phyloP scores from a whole-genome alignment of 768 basidiomycete species.

The Botryobasidium botryosum region DNA sequence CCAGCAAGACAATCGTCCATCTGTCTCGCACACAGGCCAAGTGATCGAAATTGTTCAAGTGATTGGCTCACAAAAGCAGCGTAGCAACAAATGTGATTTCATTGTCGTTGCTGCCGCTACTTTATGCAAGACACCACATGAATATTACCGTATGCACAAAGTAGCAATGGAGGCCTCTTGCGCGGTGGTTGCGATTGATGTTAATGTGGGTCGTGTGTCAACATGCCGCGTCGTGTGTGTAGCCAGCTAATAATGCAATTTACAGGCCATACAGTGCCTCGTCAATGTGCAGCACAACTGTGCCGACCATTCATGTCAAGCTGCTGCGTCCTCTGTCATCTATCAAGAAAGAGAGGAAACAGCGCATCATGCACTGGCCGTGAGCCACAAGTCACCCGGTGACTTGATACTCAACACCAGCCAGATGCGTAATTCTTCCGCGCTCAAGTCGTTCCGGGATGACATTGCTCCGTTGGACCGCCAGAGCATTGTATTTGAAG shows the following conservation, averaged over 20 bases:
- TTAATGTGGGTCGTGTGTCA: background rate
- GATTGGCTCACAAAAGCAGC: no score
- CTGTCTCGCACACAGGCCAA: background rate
- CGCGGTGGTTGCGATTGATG: background rate
- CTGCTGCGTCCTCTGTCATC: background rate
- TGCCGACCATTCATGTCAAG: constrained; percentile 9
- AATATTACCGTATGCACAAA: background rate
- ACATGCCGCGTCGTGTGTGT: background rate
- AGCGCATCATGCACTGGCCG: background rate
- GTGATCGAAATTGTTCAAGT: background rate
- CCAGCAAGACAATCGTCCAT: background rate
- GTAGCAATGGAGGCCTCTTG: background rate
- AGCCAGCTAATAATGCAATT: background rate
- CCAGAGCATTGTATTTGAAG: no score
- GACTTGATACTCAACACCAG: background rate
- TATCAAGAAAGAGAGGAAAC: constrained; percentile 11
- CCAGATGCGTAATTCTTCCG: no score
- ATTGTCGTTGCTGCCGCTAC: background rate
- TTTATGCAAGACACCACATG: background rate
- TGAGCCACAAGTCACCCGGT: background rate
- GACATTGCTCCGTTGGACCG: no score
- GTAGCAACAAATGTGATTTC: background rate
- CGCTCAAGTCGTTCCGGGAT: no score
- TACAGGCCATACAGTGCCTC: constrained; percentile 10
- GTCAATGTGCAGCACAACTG: constrained; percentile 17